Evolutionary conservation across 371 early-diverging fungal species (phyloP).

Genomic region (Dinochytrium kinnereticum): DNA sequence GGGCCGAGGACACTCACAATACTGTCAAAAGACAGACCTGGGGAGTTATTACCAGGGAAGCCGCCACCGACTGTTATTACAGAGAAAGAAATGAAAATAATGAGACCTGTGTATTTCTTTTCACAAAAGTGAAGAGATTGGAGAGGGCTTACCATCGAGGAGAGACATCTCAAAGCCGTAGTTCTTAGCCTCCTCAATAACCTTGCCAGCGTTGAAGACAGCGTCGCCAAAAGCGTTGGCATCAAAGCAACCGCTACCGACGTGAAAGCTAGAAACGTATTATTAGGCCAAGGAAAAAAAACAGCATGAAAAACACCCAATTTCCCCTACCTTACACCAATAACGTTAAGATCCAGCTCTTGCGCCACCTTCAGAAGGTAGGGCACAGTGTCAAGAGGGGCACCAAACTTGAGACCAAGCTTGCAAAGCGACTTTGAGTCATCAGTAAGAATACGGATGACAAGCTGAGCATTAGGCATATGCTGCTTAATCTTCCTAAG

Average conservation of each 20-base stretch:
- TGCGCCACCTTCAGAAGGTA: constrained; percentile 75
- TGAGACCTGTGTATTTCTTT: not conserved
- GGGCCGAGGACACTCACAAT: constrained; percentile 83
- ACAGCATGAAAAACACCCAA: not conserved
- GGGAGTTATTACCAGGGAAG: constrained; percentile 87
- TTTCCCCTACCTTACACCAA: constrained; percentile 72
- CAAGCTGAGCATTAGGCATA: constrained; percentile 83
- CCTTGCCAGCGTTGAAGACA: constrained; percentile 78
- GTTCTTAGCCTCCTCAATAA: constrained; percentile 82
- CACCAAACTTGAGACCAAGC: constrained; percentile 97
- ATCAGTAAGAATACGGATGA: constrained; percentile 93
- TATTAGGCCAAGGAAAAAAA: not conserved
- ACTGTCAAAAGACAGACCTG: constrained; percentile 79
- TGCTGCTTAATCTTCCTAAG: constrained; percentile 86
- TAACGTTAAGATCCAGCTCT: constrained; percentile 81
- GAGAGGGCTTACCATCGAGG: constrained; percentile 63
- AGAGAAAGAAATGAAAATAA: constrained; percentile 7
- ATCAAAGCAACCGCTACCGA: constrained; percentile 93
- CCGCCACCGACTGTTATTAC: constrained; percentile 84
- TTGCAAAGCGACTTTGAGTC: constrained; percentile 92
- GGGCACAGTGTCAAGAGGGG: constrained; percentile 73
- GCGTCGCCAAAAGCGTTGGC: constrained; percentile 92
- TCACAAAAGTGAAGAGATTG: not conserved
- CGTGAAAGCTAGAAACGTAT: constrained; percentile 70
- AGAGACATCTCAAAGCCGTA: constrained; percentile 80